Conservation (phyloP, 1,284 basidiomycete genomes). For the Megacollybia platyphylla region DNA sequence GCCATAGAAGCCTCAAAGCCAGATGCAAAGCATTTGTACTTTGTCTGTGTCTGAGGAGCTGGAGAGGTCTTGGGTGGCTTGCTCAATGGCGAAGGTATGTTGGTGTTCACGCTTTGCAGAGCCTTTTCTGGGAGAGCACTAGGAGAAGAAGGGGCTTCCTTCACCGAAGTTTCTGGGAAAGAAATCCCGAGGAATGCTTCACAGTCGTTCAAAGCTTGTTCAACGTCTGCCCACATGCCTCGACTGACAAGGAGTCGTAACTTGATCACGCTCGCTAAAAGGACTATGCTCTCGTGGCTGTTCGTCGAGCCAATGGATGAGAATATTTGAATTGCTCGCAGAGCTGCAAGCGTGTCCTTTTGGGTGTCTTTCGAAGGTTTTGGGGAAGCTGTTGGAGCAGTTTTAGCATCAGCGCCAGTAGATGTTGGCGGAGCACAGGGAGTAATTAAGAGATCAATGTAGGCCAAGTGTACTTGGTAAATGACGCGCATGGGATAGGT, state of each 20-base stretch:
- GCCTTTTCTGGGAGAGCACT: slow-evolving; percentile 6
- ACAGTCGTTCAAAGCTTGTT: slow-evolving; percentile 24
- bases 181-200: slow-evolving; percentile 31
- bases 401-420: no score
- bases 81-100: not conserved
- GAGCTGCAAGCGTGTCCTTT: slow-evolving; percentile 24
- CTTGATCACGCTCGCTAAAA: slow-evolving; percentile 36
- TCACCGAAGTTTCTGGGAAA: slow-evolving; percentile 7
- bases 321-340: slow-evolving; percentile 29
- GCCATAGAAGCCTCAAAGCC: slow-evolving; percentile 31
- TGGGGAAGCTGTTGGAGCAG: slow-evolving; percentile 7
- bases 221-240: slow-evolving; percentile 37
- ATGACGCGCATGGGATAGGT: slow-evolving; percentile 36
- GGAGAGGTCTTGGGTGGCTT: slow-evolving; percentile 10
- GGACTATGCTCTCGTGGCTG: slow-evolving; percentile 27
- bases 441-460: slow-evolving; percentile 26
- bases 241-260: slow-evolving; percentile 37
- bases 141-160: slow-evolving; percentile 5
- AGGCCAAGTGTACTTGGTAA: slow-evolving; percentile 40
- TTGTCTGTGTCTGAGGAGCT: not conserved
- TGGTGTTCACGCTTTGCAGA: not conserved
- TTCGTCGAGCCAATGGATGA: slow-evolving; percentile 23
- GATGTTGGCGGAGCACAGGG: no score
- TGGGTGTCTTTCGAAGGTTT: slow-evolving; percentile 11
- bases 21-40: slow-evolving; percentile 20